Evolutionary conservation across 78 protist species (phyloP), one percentile per base, ranked within the genome.

Genomic region (Andalucia godoyi): DNA sequence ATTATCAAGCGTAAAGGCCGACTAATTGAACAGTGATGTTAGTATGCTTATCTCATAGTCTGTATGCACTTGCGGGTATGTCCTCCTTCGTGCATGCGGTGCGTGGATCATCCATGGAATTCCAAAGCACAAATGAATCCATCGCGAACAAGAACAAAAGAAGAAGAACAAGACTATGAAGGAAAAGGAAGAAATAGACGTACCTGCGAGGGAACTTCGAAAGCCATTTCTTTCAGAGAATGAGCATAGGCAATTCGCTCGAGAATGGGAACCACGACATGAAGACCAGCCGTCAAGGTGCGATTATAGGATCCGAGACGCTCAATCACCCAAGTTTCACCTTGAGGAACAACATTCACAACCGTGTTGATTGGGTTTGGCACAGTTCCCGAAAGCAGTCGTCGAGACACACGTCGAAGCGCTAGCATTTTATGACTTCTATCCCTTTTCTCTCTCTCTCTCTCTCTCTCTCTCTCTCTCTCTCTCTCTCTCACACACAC

Each of bases 281-380:
- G 38, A 2, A 80, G 37, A 0, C 90, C 90, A 6, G 87, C 74
- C 23, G 47, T 46, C 21, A 84, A 49, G 32, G 62, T 41, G 0
- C 25, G 29, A 58, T 42, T 18, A 60, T 33, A 84, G 58, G 34
- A 13, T 0, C 90, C 90, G 43, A 84, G 50, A 10, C 83, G 46
- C 65, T 84, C 90, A 4, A 84, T 51, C 17, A 80, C 69, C 71
- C 52, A 71, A 0, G 79, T 74, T 47, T 36, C 58, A 9, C 79
- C 86, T 61, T 79, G 89, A 27, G 89, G 89, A 38, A 84, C 89
- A n/a, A 81, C 38, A 9, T 69, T 74, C 63, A 81, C 17, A 25
- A 29, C 66, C 55, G 23, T 1, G 54, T 65, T 64, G 47, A 21
- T 21, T 55, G n/a, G n/a, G n/a, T n/a, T n/a, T n/a, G n/a, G n/a